These are phyloP conservation scores for Sicyos edulis DNA, from an alignment of 306 rosid species.

Conservation along the genomic window DNA sequence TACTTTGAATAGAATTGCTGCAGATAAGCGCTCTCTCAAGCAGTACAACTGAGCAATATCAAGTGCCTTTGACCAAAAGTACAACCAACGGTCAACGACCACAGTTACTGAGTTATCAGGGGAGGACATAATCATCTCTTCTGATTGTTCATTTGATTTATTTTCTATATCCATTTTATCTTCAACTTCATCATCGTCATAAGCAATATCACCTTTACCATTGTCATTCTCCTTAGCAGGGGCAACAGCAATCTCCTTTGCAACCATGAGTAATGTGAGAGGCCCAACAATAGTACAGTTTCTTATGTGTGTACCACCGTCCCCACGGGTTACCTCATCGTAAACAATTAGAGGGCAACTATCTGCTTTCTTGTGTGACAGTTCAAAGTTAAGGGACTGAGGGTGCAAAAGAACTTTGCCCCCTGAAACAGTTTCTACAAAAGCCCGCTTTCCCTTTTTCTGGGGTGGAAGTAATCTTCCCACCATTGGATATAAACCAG, in stretches of 20 bases:
- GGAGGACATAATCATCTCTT: slow-evolving; percentile 61
- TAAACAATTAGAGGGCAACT: slow-evolving; percentile 43
- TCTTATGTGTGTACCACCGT: slow-evolving; percentile 51
- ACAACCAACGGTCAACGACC: slow-evolving; percentile 77
- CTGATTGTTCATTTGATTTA: slow-evolving; percentile 31
- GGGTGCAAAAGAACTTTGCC: slow-evolving; percentile 58
- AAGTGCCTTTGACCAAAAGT: slow-evolving; percentile 61
- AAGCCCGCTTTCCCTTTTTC: slow-evolving; percentile 25
- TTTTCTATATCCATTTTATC: slow-evolving; percentile 51
- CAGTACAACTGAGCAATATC: slow-evolving; percentile 89
- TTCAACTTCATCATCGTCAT: slow-evolving; percentile 22
- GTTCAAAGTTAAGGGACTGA: slow-evolving; percentile 41
- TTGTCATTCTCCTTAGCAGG: slow-evolving; percentile 30
- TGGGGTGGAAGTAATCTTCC: slow-evolving; percentile 49
- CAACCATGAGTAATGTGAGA: slow-evolving; percentile 66
- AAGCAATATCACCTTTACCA: slow-evolving; percentile 13
- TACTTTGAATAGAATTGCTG: slow-evolving; percentile 68
- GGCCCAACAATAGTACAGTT: slow-evolving; percentile 65
- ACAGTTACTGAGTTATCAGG: slow-evolving; percentile 63
- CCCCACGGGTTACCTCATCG: slow-evolving; percentile 75
- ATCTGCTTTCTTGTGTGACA: slow-evolving; percentile 20
- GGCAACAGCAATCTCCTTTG: slow-evolving; percentile 84
- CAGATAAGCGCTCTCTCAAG: slow-evolving; percentile 79
- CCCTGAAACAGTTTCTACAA: slow-evolving; percentile 50
- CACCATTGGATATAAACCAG: slow-evolving; percentile 87